Conservation (phyloP, 2,329 filamentous ascomycete genomes). For the Albophoma yamanashiensis region DNA sequence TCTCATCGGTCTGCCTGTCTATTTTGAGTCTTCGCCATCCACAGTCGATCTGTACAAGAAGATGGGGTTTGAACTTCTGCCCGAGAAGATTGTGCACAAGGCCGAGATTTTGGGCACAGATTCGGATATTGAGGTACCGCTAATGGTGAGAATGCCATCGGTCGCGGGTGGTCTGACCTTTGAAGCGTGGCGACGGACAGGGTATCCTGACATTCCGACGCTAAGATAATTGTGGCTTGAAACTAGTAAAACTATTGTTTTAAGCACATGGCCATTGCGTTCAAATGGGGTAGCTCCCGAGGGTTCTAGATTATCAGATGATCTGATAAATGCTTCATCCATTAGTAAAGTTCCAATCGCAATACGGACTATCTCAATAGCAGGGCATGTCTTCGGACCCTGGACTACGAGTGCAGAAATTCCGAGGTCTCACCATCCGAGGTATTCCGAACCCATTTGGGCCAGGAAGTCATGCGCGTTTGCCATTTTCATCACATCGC, state of each 20-base stretch:
- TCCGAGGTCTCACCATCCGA: neutral
- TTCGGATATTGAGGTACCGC: constrained; percentile 24
- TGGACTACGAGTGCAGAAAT: neutral
- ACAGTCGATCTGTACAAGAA: constrained; percentile 32
- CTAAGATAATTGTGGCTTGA: neutral
- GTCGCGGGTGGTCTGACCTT: constrained; percentile 20
- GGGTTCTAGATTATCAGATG: constrained; percentile 19
- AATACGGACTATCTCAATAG: neutral
- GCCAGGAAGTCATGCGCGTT: neutral
- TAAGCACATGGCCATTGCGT: neutral
- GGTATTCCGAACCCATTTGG: neutral
- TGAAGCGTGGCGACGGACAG: constrained; percentile 16
- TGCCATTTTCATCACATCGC: neutral
- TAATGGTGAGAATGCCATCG: constrained; percentile 31
- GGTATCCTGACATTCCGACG: neutral
- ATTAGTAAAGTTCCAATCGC: constrained; percentile 17
- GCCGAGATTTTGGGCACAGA: constrained; percentile 21
- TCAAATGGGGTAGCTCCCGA: neutral
- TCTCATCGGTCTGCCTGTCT: constrained; percentile 27
- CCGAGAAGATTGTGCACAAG: constrained; percentile 27
- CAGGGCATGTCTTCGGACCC: neutral
- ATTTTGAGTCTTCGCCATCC: constrained; percentile 33
- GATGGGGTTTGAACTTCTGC: constrained; percentile 30
- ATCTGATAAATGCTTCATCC: constrained; percentile 17
- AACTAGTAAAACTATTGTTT: neutral